phyloP scores from a whole-genome alignment of 176 grass and related monocot species.

The Musa troglodytarum region DNA sequence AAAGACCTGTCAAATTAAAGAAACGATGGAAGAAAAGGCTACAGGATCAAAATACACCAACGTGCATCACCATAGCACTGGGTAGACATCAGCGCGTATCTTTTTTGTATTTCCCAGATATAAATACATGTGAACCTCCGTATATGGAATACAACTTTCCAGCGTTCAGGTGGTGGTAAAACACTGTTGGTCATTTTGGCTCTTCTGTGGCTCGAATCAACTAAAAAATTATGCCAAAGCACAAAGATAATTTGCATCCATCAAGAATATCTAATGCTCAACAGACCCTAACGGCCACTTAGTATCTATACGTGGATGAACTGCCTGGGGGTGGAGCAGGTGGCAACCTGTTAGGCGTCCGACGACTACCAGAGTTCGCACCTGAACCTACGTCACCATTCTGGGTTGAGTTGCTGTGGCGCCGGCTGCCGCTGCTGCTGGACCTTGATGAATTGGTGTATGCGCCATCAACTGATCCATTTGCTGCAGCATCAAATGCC shows the following conservation, averaged over 20 bases:
- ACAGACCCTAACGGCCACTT: background rate
- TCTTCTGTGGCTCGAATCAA: background rate
- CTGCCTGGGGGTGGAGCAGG: conserved; percentile 33
- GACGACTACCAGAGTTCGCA: conserved; percentile 31
- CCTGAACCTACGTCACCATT: conserved; percentile 34
- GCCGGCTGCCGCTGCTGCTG: conserved; percentile 18
- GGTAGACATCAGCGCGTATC: too few species aligned
- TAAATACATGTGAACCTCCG: too few species aligned
- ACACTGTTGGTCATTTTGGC: background rate
- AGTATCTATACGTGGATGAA: conserved; percentile 7
- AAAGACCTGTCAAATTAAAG: too few species aligned
- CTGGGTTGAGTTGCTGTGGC: conserved; percentile 22
- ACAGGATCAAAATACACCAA: too few species aligned
- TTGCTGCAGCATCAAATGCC: conserved; percentile 52
- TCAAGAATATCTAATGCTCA: background rate
- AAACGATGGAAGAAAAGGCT: too few species aligned
- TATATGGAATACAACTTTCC: too few species aligned
- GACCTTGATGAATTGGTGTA: conserved; percentile 23
- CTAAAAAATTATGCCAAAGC: background rate
- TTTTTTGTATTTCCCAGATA: too few species aligned
- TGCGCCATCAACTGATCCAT: conserved; percentile 25
- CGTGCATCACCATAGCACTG: too few species aligned
- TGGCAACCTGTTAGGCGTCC: conserved; percentile 47
- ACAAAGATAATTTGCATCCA: background rate
- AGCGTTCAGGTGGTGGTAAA: too few species aligned